Evolutionary conservation across 495 filamentous ascomycete species (phyloP).

Genomic region (Trichoderma orchidacearum): DNA sequence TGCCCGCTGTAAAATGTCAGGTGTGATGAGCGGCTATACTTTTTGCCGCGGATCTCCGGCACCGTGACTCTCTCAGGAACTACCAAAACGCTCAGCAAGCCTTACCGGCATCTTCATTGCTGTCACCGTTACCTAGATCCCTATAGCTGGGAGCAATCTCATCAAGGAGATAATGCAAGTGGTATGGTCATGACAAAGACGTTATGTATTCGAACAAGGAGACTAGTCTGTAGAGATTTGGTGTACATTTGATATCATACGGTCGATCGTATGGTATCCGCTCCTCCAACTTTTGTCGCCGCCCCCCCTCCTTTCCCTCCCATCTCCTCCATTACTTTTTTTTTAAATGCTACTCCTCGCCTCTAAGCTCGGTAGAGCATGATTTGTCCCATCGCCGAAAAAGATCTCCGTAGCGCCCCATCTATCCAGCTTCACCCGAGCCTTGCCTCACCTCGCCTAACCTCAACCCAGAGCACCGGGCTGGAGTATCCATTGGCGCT

Average conservation of each 20-base stretch:
- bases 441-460: too few species aligned
- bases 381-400: background rate
- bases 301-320: background rate
- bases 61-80: too few species aligned
- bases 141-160: too few species aligned
- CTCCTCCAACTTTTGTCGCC: background rate
- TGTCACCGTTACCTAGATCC: too few species aligned
- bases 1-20: background rate
- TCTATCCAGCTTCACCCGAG: too few species aligned
- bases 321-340: background rate
- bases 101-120: too few species aligned
- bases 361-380: background rate
- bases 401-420: background rate
- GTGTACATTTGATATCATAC: background rate
- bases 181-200: slow-evolving; percentile 1
- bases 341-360: background rate
- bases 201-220: background rate
- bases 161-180: too few species aligned
- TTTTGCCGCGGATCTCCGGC: too few species aligned
- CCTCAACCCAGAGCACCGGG: too few species aligned
- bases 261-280: background rate
- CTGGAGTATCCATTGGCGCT: background rate
- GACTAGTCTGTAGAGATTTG: background rate
- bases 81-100: too few species aligned
- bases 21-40: background rate